Evolutionary conservation across 202 grass and related monocot species (phyloP).

Genomic region (Saccharum hybrid): DNA sequence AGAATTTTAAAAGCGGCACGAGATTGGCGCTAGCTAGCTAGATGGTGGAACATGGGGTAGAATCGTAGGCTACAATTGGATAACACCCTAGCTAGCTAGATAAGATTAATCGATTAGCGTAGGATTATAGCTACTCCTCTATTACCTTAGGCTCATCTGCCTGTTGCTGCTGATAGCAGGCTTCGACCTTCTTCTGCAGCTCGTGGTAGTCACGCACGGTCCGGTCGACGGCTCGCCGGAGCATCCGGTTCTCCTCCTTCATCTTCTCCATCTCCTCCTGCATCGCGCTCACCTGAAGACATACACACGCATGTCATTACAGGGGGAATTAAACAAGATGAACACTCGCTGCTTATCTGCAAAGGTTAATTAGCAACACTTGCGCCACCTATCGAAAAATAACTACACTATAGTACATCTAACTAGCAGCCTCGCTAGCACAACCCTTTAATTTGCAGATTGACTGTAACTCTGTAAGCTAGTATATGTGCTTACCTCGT

Average conservation of each 20-base stretch:
- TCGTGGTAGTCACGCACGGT: conserved; percentile 77
- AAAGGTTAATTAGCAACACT: background rate
- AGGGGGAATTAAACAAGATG: background rate
- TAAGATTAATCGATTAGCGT: background rate
- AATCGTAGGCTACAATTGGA: conserved; percentile 32
- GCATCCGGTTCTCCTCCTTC: conserved; percentile 81
- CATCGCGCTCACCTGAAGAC: conserved; percentile 61
- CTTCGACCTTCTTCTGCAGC: conserved; percentile 68
- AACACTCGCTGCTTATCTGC: background rate
- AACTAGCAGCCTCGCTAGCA: background rate
- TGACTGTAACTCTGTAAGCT: background rate
- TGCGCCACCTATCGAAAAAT: background rate
- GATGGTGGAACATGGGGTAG: conserved; percentile 36
- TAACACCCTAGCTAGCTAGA: conserved; percentile 26
- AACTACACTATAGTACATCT: background rate
- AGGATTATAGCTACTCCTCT: background rate
- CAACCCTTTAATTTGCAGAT: background rate
- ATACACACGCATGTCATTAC: background rate
- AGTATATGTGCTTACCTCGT: conserved; percentile 31
- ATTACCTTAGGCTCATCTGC: conserved; percentile 61
- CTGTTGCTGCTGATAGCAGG: conserved; percentile 58
- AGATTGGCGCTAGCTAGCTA: conserved; percentile 30
- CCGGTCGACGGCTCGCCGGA: conserved; percentile 62
- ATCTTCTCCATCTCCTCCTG: conserved; percentile 81
- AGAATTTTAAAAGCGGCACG: conserved; percentile 43